phyloP scores from a whole-genome alignment of 2,329 filamentous ascomycete species.

The Aspergillus clavatus region DNA sequence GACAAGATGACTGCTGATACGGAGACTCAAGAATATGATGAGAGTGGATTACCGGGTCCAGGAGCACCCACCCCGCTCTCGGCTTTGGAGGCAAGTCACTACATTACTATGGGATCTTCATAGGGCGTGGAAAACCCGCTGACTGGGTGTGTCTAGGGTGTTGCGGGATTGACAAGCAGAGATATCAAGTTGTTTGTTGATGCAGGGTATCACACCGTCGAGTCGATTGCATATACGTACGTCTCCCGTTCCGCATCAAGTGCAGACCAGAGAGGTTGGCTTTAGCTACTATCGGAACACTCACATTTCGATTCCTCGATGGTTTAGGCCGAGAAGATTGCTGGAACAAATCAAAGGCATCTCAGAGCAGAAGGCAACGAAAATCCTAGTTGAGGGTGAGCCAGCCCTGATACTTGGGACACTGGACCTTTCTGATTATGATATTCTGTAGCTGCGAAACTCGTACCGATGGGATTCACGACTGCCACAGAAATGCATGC shows the following conservation, averaged over 20 bases:
- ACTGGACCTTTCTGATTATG: constrained; percentile 8
- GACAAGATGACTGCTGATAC: constrained; percentile 46
- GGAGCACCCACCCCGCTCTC: constrained; percentile 88
- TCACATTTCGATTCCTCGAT: neutral
- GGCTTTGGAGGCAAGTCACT: constrained; percentile 69
- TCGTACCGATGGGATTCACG: constrained; percentile 98
- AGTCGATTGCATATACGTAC: constrained; percentile 90
- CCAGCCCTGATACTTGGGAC: neutral
- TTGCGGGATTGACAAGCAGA: constrained; percentile 84
- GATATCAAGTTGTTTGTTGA: constrained; percentile 92
- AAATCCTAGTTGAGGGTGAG: constrained; percentile 81
- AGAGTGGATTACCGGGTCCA: constrained; percentile 69
- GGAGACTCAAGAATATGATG: constrained; percentile 68
- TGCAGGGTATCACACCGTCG: constrained; percentile 90
- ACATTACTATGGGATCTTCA: no score
- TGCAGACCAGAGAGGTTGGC: no score
- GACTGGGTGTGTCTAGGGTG: constrained; percentile 56
- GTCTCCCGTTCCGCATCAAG: constrained; percentile 18
- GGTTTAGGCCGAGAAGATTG: constrained; percentile 58
- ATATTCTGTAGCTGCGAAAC: constrained; percentile 67
- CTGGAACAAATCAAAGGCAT: constrained; percentile 97
- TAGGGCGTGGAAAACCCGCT: no score
- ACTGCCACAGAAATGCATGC: constrained; percentile 99
- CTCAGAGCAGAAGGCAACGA: constrained; percentile 91
- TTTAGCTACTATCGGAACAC: no score